Evolutionary conservation across 306 rosid genomes (phyloP), one percentile per base, ranked within the genome.

Genomic region (Alnus glutinosa): DNA sequence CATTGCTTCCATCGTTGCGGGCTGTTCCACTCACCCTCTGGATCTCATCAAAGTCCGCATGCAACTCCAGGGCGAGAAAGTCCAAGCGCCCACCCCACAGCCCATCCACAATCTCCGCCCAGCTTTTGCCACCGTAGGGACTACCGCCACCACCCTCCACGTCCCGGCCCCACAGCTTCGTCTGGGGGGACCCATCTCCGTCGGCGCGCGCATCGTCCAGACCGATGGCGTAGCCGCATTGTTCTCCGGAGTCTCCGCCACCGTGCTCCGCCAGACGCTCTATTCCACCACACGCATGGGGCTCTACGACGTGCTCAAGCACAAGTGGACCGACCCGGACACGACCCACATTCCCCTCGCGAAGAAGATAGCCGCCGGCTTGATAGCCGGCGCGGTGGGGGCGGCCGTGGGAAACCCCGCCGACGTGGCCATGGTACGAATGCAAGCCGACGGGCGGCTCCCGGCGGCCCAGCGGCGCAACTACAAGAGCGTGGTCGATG

Each of bases 361-460:
- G 1, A 42, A 80, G 0, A 93, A 93, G 63, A 88, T 93, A 1
- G 32, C 79, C 0, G 93, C 97, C 0, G 98, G 97, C 0, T 80
- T 93, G 0, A 16, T 91, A 32, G 93, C 97, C 66, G 97, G 98
- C 0, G 98, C 88, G 0, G 79, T 93, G 8, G 98, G 98, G 1
- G 97, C 97, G 0, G 95, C 93, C 4, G 91, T 93, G 0, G 97
- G 97, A 0, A 93, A 92, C 78, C 98, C 98, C 0, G 98, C 98
- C 1, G 98, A 93, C 71, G 92, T 93, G 8, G 98, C 98, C 1
- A 93, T 91, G 98, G 98, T 93, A 32, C 78, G 97, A 2, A 93
- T 93, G 98, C 98, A 93, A 72, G 98, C 98, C 18, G 98, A 92
- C 32, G 98, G 98, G 0, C 48, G 97, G n/a, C 90, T 89, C 18